Percentiles rank a stretch among this genome's conserved stretches.
phyloP scores from a whole-genome alignment of 768 basidiomycete genomes.

The Clavaria fumosa region DNA sequence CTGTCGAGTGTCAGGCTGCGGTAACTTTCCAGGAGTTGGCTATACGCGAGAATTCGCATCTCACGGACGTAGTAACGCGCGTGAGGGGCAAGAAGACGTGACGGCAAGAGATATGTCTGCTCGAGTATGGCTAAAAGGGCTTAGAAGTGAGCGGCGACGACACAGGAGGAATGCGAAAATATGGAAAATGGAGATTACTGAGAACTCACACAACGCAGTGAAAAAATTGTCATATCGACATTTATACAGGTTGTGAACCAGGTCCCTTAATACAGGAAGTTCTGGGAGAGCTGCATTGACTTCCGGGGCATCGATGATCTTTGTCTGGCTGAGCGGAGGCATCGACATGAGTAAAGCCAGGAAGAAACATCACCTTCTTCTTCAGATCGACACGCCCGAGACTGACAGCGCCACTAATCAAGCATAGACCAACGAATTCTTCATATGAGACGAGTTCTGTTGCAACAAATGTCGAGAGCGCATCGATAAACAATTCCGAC shows the following conservation, averaged over 20 bases:
- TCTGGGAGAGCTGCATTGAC: constrained; percentile 76
- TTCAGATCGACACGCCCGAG: constrained; percentile 77
- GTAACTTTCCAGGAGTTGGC: constrained; percentile 85
- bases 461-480: constrained; percentile 88
- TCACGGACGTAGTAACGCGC: constrained; percentile 85
- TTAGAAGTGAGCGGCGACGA: too few species aligned
- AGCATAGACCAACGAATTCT: constrained; percentile 76
- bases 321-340: not conserved
- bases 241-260: constrained; percentile 78
- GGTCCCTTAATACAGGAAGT: constrained; percentile 66
- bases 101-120: constrained; percentile 75
- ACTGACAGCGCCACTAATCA: constrained; percentile 63
- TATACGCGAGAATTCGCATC: constrained; percentile 90
- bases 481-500: constrained; percentile 80
- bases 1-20: constrained; percentile 79
- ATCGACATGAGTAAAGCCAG: not conserved
- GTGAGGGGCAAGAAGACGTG: constrained; percentile 73
- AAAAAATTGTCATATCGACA: constrained; percentile 95
- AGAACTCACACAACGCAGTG: constrained; percentile 54
- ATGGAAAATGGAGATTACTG: constrained; percentile 1
- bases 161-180: constrained; percentile 2
- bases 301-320: constrained; percentile 81
- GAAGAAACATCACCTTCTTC: constrained; percentile 49
- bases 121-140: constrained; percentile 61
- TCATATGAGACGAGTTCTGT: constrained; percentile 79